Evolutionary conservation across 352 stramenopile genomes (phyloP).

Genomic region (Pythium insidiosum): DNA sequence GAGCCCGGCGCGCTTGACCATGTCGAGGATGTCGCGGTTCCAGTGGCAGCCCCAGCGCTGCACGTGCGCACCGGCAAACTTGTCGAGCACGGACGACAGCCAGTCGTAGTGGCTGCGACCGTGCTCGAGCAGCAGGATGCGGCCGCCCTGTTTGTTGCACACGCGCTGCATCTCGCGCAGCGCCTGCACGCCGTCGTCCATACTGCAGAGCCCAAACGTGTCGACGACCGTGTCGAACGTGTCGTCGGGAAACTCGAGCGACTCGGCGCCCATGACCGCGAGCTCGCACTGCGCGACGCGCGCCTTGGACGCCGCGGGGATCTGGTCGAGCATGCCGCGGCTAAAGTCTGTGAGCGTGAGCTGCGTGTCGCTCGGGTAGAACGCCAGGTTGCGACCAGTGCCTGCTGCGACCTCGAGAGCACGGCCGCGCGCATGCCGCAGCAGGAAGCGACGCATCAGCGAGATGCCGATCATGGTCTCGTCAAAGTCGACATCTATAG

Average conservation of each 20-base stretch:
- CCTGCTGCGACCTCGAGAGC: conserved; percentile 92
- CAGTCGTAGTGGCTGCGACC: conserved; percentile 86
- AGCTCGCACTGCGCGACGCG: conserved; percentile 23
- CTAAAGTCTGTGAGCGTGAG: conserved; percentile 74
- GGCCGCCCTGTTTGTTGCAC: conserved; percentile 60
- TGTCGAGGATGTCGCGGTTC: conserved; percentile 92
- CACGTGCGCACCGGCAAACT: conserved; percentile 87
- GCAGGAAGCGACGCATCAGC: conserved; percentile 73
- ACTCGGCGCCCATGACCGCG: conserved; percentile 47
- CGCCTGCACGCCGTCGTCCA: conserved; percentile 89
- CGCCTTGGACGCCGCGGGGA: conserved; percentile 16
- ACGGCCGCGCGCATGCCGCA: conserved; percentile 54
- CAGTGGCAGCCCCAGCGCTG: conserved; percentile 95
- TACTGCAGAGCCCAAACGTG: conserved; percentile 95
- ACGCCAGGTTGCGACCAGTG: conserved; percentile 92
- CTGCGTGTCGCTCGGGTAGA: conserved; percentile 53
- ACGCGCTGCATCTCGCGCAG: conserved; percentile 92
- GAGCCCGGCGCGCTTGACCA: conserved; percentile 82
- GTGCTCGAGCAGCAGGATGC: conserved; percentile 95
- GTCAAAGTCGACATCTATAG: conserved; percentile 59
- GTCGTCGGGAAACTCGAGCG: conserved; percentile 56
- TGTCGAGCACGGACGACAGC: conserved; percentile 90
- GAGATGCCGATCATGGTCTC: conserved; percentile 75
- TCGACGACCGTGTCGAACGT: conserved; percentile 94
- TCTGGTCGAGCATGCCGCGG: conserved; percentile 62